Base-by-base conservation (phyloP, 371 early-diverging fungal species). In the Mucor velutinosus region DNA sequence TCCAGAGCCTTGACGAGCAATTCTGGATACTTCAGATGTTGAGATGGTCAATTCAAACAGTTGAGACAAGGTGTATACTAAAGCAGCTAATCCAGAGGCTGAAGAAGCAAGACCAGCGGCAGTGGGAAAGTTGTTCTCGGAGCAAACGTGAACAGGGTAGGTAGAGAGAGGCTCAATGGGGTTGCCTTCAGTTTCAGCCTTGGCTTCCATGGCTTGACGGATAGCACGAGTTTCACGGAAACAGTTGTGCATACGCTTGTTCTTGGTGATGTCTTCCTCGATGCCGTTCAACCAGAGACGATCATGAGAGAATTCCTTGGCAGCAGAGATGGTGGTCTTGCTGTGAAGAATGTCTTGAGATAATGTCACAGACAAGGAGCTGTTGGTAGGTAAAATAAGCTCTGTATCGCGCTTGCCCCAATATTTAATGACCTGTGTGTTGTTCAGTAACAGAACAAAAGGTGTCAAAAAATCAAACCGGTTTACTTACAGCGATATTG, bases 21-120 rank as follows among this genome's bases (percentile, higher is more conserved):
- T 87, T n/a, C 87, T 86, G 32, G 97, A 95, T 39, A 98, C 73
- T 51, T 96, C 92, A 32, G 92, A 84, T 25, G 82, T 77, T 29
- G 85, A 76, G 65, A 90, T 79, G 10, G 87, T 84, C 65, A 94
- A 81, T 58, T 91, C 85, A 73, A 89, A 95, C 58, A 97, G 84
- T 69, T 91, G 75, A 41, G 95, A 84, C 59, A 99, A 76, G 0
- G 96, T 93, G 65, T 86, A 93, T 43, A 95, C 96, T 45, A 99
- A 85, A 66, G 96, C 95, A 23, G 99, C 97, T 60, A 95, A 94
- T 4, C 99, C 99, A 14, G 96, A 95, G 17, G 99, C 99, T 19
- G 97, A 97, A 49, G 98, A 97, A n/a, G 99, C 99, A 43, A 99
- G 84, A n/a, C 99, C 99, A 8, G 99, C 99, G 37, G 99, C 99